Percentiles rank a stretch among this genome's conserved stretches.
Conservation (phyloP, 257 asterid genomes). For the Vinca minor region DNA sequence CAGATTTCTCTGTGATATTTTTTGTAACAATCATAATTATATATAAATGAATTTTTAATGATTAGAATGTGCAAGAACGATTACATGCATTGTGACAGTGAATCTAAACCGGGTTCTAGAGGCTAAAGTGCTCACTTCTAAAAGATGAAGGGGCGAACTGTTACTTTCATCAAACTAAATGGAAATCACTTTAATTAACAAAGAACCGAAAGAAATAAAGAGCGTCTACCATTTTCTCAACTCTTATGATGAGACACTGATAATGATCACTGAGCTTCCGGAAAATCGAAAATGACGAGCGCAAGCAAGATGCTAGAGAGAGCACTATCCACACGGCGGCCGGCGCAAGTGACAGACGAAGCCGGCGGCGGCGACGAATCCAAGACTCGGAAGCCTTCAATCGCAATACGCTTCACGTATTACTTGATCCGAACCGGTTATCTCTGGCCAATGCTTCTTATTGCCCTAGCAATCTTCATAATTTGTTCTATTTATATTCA, state of each 20-base stretch:
- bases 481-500: slow-evolving; percentile 34
- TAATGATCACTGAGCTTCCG: not conserved
- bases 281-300: not conserved
- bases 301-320: slow-evolving; percentile 55
- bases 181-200: too few species aligned
- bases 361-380: slow-evolving; percentile 58
- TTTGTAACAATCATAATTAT: too few species aligned
- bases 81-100: too few species aligned
- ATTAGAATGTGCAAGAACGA: too few species aligned
- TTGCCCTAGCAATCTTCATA: slow-evolving; percentile 42
- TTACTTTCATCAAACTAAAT: not conserved
- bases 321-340: slow-evolving; percentile 64
- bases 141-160: not conserved
- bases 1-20: too few species aligned
- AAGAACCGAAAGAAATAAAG: not conserved
- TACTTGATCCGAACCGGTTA: slow-evolving; percentile 69
- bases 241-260: too few species aligned
- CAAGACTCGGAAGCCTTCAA: slow-evolving; percentile 60
- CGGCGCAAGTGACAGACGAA: slow-evolving; percentile 51
- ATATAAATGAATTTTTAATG: too few species aligned
- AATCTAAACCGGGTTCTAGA: too few species aligned
- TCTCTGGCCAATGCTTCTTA: slow-evolving; percentile 55
- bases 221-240: not conserved
- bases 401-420: slow-evolving; percentile 41
- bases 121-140: not conserved